Evolutionary conservation across 1,139 yeast genomes (phyloP).

Genomic region (Suhomyces ambrosiae): DNA sequence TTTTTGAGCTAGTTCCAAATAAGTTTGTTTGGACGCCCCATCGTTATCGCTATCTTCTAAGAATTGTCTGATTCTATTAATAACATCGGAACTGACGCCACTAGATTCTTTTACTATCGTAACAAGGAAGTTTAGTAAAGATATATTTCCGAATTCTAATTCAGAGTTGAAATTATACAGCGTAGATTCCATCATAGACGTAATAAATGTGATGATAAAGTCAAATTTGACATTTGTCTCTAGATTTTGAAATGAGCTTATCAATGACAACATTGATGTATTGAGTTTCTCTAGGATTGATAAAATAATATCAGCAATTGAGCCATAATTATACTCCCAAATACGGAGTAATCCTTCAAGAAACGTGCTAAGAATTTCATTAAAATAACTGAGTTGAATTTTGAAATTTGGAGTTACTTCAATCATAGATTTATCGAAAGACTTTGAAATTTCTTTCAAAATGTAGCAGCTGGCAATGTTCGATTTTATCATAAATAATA

Average conservation of each 20-base stretch:
- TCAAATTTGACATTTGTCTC: background rate
- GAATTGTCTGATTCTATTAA: background rate
- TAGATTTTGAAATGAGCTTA: background rate
- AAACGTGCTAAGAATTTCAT: background rate
- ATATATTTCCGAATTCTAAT: too few relatives aligned
- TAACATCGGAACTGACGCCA: background rate
- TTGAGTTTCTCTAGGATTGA: background rate
- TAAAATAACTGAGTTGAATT: background rate
- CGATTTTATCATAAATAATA: constrained; percentile 7
- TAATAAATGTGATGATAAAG: background rate
- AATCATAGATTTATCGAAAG: background rate
- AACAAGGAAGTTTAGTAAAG: background rate
- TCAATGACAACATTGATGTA: background rate
- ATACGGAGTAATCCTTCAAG: constrained; percentile 1
- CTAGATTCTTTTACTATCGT: background rate
- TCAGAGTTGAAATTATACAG: background rate
- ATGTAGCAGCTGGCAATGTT: constrained; percentile 1
- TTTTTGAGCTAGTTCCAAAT: background rate
- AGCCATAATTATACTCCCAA: constrained; percentile 6
- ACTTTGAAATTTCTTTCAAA: background rate
- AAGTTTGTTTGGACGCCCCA: background rate
- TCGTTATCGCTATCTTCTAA: background rate
- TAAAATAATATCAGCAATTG: background rate
- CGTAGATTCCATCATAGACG: background rate
- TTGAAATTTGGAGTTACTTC: background rate